Evolutionary conservation across 495 filamentous ascomycete species (phyloP).

Genomic region (Neurospora hispaniola): DNA sequence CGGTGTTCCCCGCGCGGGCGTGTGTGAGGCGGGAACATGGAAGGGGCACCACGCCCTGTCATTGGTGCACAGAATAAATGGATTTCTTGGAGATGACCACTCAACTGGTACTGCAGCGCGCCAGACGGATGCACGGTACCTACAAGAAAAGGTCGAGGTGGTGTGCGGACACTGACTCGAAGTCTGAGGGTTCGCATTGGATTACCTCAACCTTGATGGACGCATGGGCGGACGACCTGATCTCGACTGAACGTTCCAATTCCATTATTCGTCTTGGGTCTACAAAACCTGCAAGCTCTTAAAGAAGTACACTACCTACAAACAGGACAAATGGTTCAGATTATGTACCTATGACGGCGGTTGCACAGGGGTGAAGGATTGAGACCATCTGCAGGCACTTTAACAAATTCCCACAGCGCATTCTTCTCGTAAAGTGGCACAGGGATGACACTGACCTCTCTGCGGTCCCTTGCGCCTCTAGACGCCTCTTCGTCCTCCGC

Average conservation of each 20-base stretch:
- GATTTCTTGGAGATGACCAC: not conserved
- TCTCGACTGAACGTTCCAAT: not conserved
- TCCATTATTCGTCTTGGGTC: not conserved
- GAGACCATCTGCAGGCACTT: not conserved
- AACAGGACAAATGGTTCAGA: not conserved
- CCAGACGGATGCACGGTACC: not conserved
- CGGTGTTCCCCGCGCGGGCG: not conserved
- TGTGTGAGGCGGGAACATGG: not conserved
- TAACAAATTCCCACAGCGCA: not conserved
- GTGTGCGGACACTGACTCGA: not conserved
- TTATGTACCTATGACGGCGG: not conserved
- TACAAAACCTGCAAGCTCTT: not conserved
- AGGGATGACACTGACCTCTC: not conserved
- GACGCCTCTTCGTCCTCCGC: not conserved
- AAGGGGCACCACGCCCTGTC: not conserved
- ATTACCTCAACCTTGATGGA: not conserved
- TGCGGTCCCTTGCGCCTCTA: not conserved
- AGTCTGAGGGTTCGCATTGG: not conserved
- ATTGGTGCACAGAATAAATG: not conserved
- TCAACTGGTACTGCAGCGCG: not conserved
- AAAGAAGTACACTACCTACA: not conserved
- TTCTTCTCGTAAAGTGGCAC: not conserved
- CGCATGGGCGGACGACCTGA: not conserved
- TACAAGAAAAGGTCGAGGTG: not conserved
- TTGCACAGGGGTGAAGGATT: not conserved